Evolutionary conservation across 352 stramenopile genomes (phyloP).

Genomic region (Pythium rishiriense): DNA sequence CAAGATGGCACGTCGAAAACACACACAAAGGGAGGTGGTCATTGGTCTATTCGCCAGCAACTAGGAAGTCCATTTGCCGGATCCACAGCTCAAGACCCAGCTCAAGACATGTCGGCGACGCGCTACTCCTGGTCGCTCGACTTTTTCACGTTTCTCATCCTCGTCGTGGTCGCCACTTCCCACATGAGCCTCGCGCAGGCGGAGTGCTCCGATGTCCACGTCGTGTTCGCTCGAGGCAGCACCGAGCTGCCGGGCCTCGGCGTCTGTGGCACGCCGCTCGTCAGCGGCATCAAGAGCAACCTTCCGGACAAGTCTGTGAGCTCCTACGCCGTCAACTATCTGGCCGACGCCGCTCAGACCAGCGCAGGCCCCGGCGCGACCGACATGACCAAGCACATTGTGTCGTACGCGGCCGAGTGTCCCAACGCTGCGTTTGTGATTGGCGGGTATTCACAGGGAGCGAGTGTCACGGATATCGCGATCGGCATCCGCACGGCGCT

Average conservation of each 20-base stretch:
- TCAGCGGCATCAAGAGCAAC: conserved; percentile 26
- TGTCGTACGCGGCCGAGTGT: conserved; percentile 29
- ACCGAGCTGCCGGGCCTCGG: conserved; percentile 31
- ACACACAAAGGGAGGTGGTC: too few relatives aligned
- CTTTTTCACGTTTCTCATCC: too few relatives aligned
- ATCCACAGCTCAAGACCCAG: too few relatives aligned
- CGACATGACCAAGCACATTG: conserved; percentile 39
- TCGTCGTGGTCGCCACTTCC: too few relatives aligned
- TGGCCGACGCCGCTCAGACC: conserved; percentile 22
- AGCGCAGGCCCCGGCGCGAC: conserved; percentile 32
- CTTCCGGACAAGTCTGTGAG: conserved; percentile 33
- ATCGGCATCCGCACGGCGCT: conserved; percentile 33
- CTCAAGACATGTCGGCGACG: too few relatives aligned
- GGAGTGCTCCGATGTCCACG: conserved; percentile 14
- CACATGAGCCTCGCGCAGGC: too few relatives aligned
- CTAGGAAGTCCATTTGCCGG: too few relatives aligned
- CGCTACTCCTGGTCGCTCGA: too few relatives aligned
- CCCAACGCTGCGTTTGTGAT: conserved; percentile 23
- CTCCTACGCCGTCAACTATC: conserved; percentile 34
- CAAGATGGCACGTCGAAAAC: too few relatives aligned
- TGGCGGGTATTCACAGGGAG: conserved; percentile 19
- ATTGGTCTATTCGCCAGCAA: too few relatives aligned
- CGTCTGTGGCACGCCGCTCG: conserved; percentile 25
- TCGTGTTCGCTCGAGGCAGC: conserved; percentile 38
- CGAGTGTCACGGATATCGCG: conserved; percentile 29